A percentile compares a stretch with the other conserved stretches of the same genome.
Conservation (phyloP, 2,329 filamentous ascomycete genomes). For the Penicillium sp. region DNA sequence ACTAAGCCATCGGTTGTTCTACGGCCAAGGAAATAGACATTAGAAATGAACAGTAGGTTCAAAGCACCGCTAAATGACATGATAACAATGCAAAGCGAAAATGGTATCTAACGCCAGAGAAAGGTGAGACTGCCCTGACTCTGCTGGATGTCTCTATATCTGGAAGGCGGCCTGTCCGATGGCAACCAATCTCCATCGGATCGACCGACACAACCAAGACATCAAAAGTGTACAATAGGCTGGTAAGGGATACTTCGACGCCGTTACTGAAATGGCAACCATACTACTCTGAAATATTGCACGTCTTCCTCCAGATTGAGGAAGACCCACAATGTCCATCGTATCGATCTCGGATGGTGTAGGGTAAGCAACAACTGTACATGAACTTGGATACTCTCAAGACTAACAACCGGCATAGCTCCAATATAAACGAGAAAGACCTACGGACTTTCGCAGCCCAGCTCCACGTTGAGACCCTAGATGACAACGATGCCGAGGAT, state of each 20-base stretch:
- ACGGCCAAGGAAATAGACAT: not conserved
- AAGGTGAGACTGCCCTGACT: not conserved
- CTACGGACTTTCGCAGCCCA: not conserved
- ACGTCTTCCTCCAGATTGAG: no score
- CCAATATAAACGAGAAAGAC: not conserved
- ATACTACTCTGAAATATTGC: not conserved
- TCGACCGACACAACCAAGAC: not conserved
- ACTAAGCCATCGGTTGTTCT: not conserved
- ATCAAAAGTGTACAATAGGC: no score
- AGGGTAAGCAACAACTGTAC: not conserved
- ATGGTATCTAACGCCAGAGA: no score
- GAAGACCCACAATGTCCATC: not conserved
- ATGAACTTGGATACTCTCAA: not conserved
- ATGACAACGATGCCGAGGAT: slow-evolving; percentile 5
- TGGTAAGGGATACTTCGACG: not conserved
- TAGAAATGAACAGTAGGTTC: not conserved
- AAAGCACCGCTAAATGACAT: not conserved
- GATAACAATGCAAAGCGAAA: no score
- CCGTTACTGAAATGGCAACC: no score
- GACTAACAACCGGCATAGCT: not conserved
- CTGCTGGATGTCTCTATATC: not conserved
- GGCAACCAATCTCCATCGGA: not conserved
- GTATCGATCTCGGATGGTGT: not conserved
- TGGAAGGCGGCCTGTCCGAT: not conserved
- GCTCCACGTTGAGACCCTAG: not conserved